Evolutionary conservation across 2,329 filamentous ascomycete genomes (phyloP).

Genomic region (Epichloe sylvatica): DNA sequence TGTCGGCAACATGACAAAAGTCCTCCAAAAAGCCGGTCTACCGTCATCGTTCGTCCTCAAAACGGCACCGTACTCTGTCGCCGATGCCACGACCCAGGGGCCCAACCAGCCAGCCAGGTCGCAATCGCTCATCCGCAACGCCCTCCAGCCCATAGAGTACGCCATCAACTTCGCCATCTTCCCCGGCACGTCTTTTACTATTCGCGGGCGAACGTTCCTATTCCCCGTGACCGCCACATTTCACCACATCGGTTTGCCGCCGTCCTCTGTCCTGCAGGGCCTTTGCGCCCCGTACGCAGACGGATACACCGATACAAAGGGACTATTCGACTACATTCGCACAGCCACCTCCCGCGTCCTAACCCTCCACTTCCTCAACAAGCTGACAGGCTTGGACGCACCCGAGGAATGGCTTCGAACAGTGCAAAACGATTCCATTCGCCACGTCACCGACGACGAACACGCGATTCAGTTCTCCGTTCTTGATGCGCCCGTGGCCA

Average conservation of each 20-base stretch:
- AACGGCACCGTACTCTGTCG: conserved; percentile 20
- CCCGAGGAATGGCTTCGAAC: conserved; percentile 16
- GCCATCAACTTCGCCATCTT: conserved; percentile 32
- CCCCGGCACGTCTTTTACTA: conserved; percentile 25
- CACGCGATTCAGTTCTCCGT: conserved; percentile 21
- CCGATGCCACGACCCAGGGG: conserved; percentile 16
- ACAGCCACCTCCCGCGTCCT: conserved; percentile 29
- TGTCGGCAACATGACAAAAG: conserved; percentile 28
- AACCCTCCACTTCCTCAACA: conserved; percentile 20
- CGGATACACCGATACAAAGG: conserved; percentile 29
- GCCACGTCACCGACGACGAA: conserved; percentile 13
- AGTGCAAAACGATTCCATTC: conserved; percentile 20
- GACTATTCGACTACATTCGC: conserved; percentile 32
- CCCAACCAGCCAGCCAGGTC: conserved; percentile 26
- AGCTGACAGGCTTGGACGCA: conserved; percentile 6
- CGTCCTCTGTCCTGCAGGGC: conserved; percentile 21
- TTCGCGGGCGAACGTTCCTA: conserved; percentile 32
- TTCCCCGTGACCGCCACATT: conserved; percentile 30
- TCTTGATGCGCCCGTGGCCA: conserved; percentile 8
- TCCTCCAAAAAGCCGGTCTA: conserved; percentile 34
- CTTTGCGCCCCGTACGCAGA: conserved; percentile 30
- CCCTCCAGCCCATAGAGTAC: conserved; percentile 28
- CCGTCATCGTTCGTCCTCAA: conserved; percentile 28
- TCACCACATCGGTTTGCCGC: conserved; percentile 28
- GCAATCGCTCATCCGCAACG: conserved; percentile 30